phyloP scores from a whole-genome alignment of 345 rosid genomes.

The Boechera divaricarpa region DNA sequence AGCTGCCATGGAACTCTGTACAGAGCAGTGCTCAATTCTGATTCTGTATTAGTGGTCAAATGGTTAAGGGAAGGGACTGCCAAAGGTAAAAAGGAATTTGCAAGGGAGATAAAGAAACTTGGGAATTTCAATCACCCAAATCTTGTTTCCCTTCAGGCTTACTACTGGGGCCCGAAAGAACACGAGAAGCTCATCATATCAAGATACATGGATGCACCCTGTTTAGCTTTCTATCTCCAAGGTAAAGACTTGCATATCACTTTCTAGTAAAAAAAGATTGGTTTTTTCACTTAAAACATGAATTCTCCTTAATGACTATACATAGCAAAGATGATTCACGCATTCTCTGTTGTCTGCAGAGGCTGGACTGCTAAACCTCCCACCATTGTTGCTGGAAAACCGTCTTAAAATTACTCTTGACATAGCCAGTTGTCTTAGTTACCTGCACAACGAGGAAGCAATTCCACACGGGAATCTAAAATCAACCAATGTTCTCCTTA shows the following conservation, averaged over 20 bases:
- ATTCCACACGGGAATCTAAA: slow-evolving; percentile 96
- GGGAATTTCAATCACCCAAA: slow-evolving; percentile 85
- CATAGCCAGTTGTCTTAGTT: slow-evolving; percentile 74
- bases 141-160: slow-evolving; percentile 81
- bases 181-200: slow-evolving; percentile 86
- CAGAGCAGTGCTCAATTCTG: slow-evolving; percentile 75
- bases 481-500: slow-evolving; percentile 76
- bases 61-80: slow-evolving; percentile 89
- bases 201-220: slow-evolving; percentile 60
- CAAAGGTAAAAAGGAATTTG: slow-evolving; percentile 81
- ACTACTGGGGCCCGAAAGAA: slow-evolving; percentile 86
- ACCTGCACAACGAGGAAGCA: slow-evolving; percentile 78
- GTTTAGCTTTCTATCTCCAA: slow-evolving; percentile 78
- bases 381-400: slow-evolving; percentile 60
- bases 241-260: slow-evolving; percentile 49
- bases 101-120: slow-evolving; percentile 88
- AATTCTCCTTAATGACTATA: neutral
- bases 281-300: neutral
- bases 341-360: slow-evolving; percentile 54
- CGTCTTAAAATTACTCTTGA: slow-evolving; percentile 66
- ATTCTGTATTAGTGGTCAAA: slow-evolving; percentile 67
- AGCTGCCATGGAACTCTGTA: slow-evolving; percentile 86
- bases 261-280: neutral
- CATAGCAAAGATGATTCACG: neutral
- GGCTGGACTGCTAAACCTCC: slow-evolving; percentile 53